Evolutionary conservation across 2,329 filamentous ascomycete species (phyloP), one percentile per base, ranked within the genome.

Genomic region (Apiospora arundinis): DNA sequence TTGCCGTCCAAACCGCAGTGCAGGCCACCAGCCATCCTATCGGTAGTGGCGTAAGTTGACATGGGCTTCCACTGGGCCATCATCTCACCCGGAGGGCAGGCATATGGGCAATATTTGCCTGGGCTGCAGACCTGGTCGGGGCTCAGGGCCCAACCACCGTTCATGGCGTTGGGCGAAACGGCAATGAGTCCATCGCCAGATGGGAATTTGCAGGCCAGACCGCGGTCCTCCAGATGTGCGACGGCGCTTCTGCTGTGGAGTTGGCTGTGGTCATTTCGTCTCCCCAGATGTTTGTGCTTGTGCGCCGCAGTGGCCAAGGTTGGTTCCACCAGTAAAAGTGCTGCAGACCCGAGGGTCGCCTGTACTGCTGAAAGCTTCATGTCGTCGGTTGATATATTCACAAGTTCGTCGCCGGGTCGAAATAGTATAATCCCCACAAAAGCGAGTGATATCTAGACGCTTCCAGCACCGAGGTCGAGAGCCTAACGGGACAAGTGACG

Each of bases 111-210:
- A 81, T 92, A 95, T 74, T 80, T 88, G 72, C 90, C 92, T 5
- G 90, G 87, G 72, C 84, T 85, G 80, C 93, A 95, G 70, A 87
- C 80, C 79, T 92, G 88, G 80, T 95, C 91, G 4, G 93, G 92
- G 77, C 91, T 92, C 89, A 95, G 91, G 56, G 93, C 93, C 91
- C 93, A 95, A 73, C 93, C 93, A 68, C 85, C 91, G 82, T 95
- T 95, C 79, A 83, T 78, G 60, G 80, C 79, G 69, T 83, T 84
- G 5, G 92, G 92, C 12, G 92, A 93, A 69, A 95, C 86, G 18
- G 89, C 80, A 63, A 94, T 88, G 77, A 95, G 82, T 69, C 92
- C 91, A 42, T 88, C 86, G 77, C 92, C 86, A 45, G 85, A 83
- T 14, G 93, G 93, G 76, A 95, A 92, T 70, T 85, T 77, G 82